Base-by-base conservation (phyloP, 1,139 yeast genomes). In the Blastobotrys proliferans region DNA sequence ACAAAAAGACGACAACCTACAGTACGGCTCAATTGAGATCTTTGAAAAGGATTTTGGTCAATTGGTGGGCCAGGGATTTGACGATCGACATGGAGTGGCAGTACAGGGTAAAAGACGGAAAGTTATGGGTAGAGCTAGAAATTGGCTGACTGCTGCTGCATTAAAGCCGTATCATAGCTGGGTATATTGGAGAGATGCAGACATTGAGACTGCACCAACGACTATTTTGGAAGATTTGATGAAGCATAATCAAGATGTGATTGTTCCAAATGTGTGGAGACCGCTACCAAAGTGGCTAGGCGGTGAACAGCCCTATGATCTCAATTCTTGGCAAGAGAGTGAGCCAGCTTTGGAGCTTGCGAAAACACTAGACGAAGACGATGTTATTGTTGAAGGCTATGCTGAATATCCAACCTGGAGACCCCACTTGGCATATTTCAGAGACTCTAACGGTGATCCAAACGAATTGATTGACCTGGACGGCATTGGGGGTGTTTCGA, bases 331-430 rank as follows among this genome's bases (percentile, higher is more conserved):
- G 96, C 88, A 81, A 58, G 96, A 86, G 65, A 75, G 84, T 41
- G 90, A 81, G 49, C 85, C 94, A 28, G 95, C 92, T 0, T 61
- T 84, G 38, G 84, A 82, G 56, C 69, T 86, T 53, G 95, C 95
- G 1, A 76, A 75, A 19, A 70, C 80, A 2, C 68, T 87, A 41
- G 83, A 78, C 55, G 95, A 86, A 61, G 94, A 86, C 62, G 94
- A 86, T 2, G 92, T 88, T 51, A 86, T 86, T 53, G 96, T 87
- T 5, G 96, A 86, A 63, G 96, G 95, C 14, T 86, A 86, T 62
- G 92, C 84, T 17, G 95, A 87, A 63, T 86, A 84, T 63, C 88
- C 90, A 44, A 86, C 96, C 0, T 87, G 95, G 94, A 74, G 96
- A 60, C 90, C 94, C 2, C 96, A 86, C 64, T 71, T 86, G 54